Percentiles rank a stretch among this genome's conserved stretches.
Conservation (phyloP, 768 basidiomycete genomes). For the Amanita thiersii region DNA sequence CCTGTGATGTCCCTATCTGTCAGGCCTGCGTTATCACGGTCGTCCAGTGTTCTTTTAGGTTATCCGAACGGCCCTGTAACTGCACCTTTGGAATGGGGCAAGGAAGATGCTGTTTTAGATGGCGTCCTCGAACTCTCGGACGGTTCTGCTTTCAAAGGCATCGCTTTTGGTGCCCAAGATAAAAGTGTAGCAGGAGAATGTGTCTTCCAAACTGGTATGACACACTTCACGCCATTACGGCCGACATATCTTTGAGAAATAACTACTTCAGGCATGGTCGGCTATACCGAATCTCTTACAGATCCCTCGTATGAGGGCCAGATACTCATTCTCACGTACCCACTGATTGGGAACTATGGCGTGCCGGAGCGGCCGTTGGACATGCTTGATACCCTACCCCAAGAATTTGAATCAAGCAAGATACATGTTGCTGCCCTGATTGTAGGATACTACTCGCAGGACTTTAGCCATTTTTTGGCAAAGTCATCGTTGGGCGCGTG, state of each 20-base stretch:
- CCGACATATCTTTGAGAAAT: constrained; percentile 11
- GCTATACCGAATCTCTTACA: constrained; percentile 96
- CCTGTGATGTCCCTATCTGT: constrained; percentile 13
- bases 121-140: constrained; percentile 86
- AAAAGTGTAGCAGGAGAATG: constrained; percentile 96
- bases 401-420: constrained; percentile 87
- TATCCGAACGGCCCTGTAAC: constrained; percentile 23
- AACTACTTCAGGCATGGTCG: constrained; percentile 83
- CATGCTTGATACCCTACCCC: constrained; percentile 48
- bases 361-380: constrained; percentile 63
- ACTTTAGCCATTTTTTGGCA: constrained; percentile 93
- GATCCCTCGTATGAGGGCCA: constrained; percentile 99
- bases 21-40: constrained; percentile 37
- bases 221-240: constrained; percentile 2
- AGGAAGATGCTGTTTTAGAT: constrained; percentile 30
- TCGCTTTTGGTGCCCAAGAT: constrained; percentile 87
- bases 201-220: constrained; percentile 96
- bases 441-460: constrained; percentile 88
- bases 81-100: constrained; percentile 20
- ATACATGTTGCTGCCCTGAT: constrained; percentile 92
- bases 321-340: constrained; percentile 96
- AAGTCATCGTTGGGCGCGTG: constrained; percentile 80
- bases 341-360: constrained; percentile 95
- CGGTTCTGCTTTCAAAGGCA: constrained; percentile 80
- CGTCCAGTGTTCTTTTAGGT: constrained; percentile 25